phyloP scores from a whole-genome alignment of 805 yeast genomes.

The Cyberlindnera petersonii region DNA sequence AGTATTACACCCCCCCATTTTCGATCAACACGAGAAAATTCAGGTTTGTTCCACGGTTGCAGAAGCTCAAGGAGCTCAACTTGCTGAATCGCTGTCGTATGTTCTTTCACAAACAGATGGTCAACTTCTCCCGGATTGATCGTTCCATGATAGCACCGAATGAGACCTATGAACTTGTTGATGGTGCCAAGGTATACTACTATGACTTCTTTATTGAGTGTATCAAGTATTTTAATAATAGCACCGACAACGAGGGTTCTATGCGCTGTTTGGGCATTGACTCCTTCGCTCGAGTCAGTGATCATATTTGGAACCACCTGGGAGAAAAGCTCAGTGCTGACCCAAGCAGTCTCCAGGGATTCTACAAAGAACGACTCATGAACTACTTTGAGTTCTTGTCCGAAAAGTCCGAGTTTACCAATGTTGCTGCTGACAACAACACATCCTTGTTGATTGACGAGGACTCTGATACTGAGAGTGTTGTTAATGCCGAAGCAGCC shows the following conservation, averaged over 20 bases:
- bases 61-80: conserved; percentile 60
- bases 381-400: conserved; percentile 34
- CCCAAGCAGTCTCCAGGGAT: conserved; percentile 4
- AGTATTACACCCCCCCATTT: conserved; percentile 46
- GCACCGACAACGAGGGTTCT: conserved; percentile 4
- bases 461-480: conserved; percentile 7
- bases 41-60: conserved; percentile 65
- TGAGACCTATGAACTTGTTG: conserved; percentile 12
- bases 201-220: conserved; percentile 39
- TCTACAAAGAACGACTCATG: conserved; percentile 28
- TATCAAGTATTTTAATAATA: conserved; percentile 25
- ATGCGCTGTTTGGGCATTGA: background rate
- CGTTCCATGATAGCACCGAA: conserved; percentile 11
- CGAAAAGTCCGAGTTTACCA: conserved; percentile 23
- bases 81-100: conserved; percentile 57
- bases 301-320: conserved; percentile 28
- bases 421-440: conserved; percentile 24
- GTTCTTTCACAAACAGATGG: conserved; percentile 58
- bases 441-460: conserved; percentile 28
- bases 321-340: conserved; percentile 11
- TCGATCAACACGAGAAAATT: conserved; percentile 50
- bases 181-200: conserved; percentile 25
- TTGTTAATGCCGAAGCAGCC: too few species aligned
- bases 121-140: conserved; percentile 51
- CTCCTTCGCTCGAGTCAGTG: conserved; percentile 18